phyloP scores from a whole-genome alignment of 2,329 filamentous ascomycete genomes.

The Aspergillus brasiliensis region DNA sequence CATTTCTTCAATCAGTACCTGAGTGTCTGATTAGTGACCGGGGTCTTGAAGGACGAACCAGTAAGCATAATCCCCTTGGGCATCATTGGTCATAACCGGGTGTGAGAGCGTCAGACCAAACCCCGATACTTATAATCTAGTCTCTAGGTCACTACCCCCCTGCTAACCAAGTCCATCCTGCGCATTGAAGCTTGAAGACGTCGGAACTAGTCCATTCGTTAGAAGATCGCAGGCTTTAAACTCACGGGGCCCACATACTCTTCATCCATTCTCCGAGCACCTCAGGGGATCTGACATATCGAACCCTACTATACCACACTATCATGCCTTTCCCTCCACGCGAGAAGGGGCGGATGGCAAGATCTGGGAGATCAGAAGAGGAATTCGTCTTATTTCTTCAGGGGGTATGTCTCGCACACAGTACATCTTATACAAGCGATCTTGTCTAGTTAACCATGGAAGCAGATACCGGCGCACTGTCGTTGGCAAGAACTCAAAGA shows the following conservation, averaged over 20 bases:
- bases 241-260: background rate
- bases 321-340: slow-evolving; percentile 36
- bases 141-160: background rate
- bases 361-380: slow-evolving; percentile 39
- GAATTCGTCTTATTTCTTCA: slow-evolving; percentile 50
- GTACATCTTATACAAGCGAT: background rate
- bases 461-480: slow-evolving; percentile 45
- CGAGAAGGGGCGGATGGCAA: slow-evolving; percentile 35
- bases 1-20: background rate
- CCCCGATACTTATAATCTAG: background rate
- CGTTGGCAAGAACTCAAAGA: slow-evolving; percentile 51
- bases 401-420: slow-evolving; percentile 34
- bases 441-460: slow-evolving; percentile 19
- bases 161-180: background rate
- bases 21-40: slow-evolving; percentile 1
- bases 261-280: background rate
- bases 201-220: background rate
- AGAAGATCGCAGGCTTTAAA: background rate
- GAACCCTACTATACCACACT: background rate
- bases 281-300: background rate
- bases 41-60: background rate
- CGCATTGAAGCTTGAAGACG: background rate
- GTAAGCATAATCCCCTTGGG: slow-evolving; percentile 1
- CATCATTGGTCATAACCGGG: background rate
- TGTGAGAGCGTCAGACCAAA: background rate